Conservation (phyloP, 2,329 filamentous ascomycete genomes). For the Trichophyton simii region DNA sequence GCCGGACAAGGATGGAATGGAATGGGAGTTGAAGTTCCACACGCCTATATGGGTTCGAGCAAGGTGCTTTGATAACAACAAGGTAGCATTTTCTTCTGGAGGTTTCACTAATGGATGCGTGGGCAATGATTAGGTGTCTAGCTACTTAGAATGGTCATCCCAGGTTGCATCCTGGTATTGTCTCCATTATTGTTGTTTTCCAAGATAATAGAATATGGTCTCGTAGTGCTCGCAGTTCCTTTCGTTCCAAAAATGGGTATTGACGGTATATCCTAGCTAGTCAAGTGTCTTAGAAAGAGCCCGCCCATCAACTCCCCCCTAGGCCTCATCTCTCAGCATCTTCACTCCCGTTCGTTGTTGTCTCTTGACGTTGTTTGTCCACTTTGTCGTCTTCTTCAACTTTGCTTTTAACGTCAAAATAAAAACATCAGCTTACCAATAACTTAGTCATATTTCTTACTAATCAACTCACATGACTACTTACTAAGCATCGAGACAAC, state of each 20-base stretch:
- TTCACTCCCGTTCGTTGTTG: too few relatives aligned
- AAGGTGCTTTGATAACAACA: slow-evolving; percentile 16
- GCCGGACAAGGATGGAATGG: slow-evolving; percentile 15
- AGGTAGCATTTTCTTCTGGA: slow-evolving; percentile 11
- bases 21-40: slow-evolving; percentile 17
- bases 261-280: too few relatives aligned
- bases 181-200: neutral
- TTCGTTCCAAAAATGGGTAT: too few relatives aligned
- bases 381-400: too few relatives aligned
- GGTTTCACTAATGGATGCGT: slow-evolving; percentile 10
- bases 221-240: too few relatives aligned
- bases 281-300: too few relatives aligned
- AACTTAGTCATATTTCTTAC: too few relatives aligned
- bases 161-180: neutral
- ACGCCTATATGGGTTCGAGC: slow-evolving; percentile 16
- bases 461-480: neutral
- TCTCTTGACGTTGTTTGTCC: too few relatives aligned
- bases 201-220: too few relatives aligned
- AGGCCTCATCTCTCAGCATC: too few relatives aligned
- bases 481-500: slow-evolving; percentile 3
- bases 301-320: too few relatives aligned
- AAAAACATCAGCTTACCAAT: neutral
- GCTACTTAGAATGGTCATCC: neutral
- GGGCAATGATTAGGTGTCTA: neutral
- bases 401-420: neutral